Percentiles rank a stretch among this genome's conserved stretches.
Evolutionary conservation across 1,284 basidiomycete genomes (phyloP).

Genomic region (Mycena sp.): DNA sequence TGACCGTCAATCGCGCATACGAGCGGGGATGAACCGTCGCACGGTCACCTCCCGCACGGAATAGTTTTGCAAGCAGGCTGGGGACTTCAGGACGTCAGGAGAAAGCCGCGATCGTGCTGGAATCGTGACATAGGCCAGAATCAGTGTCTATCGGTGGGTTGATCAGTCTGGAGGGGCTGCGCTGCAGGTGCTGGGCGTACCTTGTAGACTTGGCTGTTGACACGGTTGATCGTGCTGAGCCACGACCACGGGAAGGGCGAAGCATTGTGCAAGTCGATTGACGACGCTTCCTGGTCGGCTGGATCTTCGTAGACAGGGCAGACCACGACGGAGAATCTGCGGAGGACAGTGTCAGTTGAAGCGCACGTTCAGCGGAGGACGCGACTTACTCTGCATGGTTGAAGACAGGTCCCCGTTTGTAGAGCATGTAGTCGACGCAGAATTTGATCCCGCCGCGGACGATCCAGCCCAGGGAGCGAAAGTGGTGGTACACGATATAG

Average conservation of each 20-base stretch:
- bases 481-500: slow-evolving; percentile 95
- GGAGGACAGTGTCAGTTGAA: background rate
- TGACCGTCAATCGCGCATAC: slow-evolving; percentile 82
- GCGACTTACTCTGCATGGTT: slow-evolving; percentile 89
- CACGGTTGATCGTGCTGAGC: slow-evolving; percentile 97
- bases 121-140: slow-evolving; percentile 92
- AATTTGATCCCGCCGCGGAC: slow-evolving; percentile 97
- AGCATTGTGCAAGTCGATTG: slow-evolving; percentile 68
- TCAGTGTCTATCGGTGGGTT: slow-evolving; percentile 74
- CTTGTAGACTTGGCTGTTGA: slow-evolving; percentile 98
- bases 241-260: slow-evolving; percentile 92
- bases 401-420: slow-evolving; percentile 96
- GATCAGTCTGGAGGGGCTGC: background rate
- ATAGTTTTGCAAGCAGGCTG: slow-evolving; percentile 78
- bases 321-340: slow-evolving; percentile 89
- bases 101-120: slow-evolving; percentile 73
- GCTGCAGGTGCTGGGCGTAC: slow-evolving; percentile 47
- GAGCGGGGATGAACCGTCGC: slow-evolving; percentile 88
- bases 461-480: slow-evolving; percentile 97
- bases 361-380: background rate
- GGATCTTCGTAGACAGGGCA: slow-evolving; percentile 91
- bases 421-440: slow-evolving; percentile 94
- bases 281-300: slow-evolving; percentile 70
- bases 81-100: slow-evolving; percentile 62
- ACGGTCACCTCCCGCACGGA: slow-evolving; percentile 88